A percentile compares a stretch with the other conserved stretches of the same genome.
These are phyloP conservation scores for Chlamydomonas sp. DNA, from an alignment of 139 green algal species.

Conservation along the genomic window DNA sequence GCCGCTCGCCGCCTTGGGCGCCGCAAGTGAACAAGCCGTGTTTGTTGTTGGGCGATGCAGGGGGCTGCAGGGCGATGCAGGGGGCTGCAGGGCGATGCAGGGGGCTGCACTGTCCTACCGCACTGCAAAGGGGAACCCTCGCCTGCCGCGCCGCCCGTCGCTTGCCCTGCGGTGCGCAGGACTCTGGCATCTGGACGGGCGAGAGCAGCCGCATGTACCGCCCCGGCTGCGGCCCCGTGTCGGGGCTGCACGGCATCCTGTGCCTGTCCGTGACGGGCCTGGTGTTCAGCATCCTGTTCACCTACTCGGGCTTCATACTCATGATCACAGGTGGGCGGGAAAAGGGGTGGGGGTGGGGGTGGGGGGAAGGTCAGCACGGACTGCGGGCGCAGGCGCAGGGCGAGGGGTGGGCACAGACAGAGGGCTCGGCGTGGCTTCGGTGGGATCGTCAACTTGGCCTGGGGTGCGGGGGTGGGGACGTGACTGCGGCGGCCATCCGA, in stretches of 20 bases:
- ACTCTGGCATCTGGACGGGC: slow-evolving; percentile 57
- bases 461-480: too few relatives aligned
- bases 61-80: background rate
- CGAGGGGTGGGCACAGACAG: background rate
- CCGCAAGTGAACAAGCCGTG: background rate
- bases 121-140: background rate
- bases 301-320: slow-evolving; percentile 68
- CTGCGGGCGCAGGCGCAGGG: background rate
- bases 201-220: slow-evolving; percentile 65
- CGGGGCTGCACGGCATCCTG: slow-evolving; percentile 45
- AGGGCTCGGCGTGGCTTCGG: background rate
- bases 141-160: background rate
- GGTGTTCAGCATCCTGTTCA: slow-evolving; percentile 69
- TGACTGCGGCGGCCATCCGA: too few relatives aligned
- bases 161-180: background rate
- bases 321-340: slow-evolving; percentile 49
- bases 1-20: background rate
- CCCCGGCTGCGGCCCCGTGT: slow-evolving; percentile 46
- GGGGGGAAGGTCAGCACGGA: too few relatives aligned
- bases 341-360: background rate
- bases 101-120: background rate
- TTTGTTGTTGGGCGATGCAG: background rate
- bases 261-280: slow-evolving; percentile 62
- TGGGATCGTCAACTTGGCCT: too few relatives aligned
- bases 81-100: background rate